A percentile compares a stretch with the other conserved stretches of the same genome.
These are phyloP conservation scores for Colletotrichum australisinense DNA, from an alignment of 2,329 filamentous ascomycete genomes.

Conservation along the genomic window DNA sequence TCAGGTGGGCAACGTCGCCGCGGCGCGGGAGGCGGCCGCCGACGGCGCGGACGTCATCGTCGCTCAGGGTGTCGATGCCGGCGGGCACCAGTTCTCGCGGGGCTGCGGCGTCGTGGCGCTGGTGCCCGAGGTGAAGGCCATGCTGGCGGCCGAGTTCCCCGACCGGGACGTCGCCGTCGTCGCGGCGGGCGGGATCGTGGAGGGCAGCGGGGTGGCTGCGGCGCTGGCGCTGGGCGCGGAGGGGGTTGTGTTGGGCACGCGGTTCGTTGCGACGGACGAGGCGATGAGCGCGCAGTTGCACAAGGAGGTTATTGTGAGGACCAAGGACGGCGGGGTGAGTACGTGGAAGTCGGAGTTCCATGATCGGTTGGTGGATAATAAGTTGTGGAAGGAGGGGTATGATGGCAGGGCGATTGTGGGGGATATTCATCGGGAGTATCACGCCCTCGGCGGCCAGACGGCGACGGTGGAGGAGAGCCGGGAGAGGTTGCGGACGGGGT, in stretches of 20 bases:
- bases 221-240: slow-evolving; percentile 62
- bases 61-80: slow-evolving; percentile 72
- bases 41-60: slow-evolving; percentile 69
- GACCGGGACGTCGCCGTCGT: slow-evolving; percentile 54
- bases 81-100: slow-evolving; percentile 69
- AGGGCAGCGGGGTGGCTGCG: slow-evolving; percentile 66
- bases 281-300: slow-evolving; percentile 53
- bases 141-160: slow-evolving; percentile 52
- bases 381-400: slow-evolving; percentile 55
- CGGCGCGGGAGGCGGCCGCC: slow-evolving; percentile 61
- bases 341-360: slow-evolving; percentile 62
- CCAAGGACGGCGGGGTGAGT: slow-evolving; percentile 55
- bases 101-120: slow-evolving; percentile 67
- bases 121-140: slow-evolving; percentile 66
- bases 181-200: slow-evolving; percentile 70
- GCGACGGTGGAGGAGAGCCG: slow-evolving; percentile 51
- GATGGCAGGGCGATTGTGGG: slow-evolving; percentile 56
- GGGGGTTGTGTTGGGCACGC: slow-evolving; percentile 56
- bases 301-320: slow-evolving; percentile 53
- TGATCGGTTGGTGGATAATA: slow-evolving; percentile 51
- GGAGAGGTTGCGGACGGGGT: slow-evolving; percentile 50
- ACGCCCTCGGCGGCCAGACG: slow-evolving; percentile 35
- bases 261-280: slow-evolving; percentile 59
- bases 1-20: slow-evolving; percentile 69
- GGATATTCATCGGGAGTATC: slow-evolving; percentile 53